These are phyloP conservation scores for Pseudoperonospora humuli DNA, from an alignment of 352 stramenopile genomes.

Conservation along the genomic window DNA sequence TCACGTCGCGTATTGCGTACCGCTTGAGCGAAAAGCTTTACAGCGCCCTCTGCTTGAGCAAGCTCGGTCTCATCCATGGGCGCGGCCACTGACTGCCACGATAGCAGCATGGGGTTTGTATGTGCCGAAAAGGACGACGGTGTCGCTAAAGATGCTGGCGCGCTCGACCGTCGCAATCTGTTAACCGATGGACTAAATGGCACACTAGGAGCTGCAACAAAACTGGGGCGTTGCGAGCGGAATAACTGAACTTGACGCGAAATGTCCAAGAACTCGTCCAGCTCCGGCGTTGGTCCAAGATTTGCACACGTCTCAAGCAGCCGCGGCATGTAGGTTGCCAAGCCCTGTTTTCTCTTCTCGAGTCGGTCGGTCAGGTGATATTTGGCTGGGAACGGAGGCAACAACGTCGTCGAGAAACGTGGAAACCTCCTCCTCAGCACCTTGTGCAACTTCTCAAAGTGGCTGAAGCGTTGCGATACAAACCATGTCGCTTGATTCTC, in stretches of 20 bases:
- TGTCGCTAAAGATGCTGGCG: conserved; percentile 7
- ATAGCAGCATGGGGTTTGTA: conserved; percentile 5
- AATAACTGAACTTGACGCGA: conserved; percentile 30
- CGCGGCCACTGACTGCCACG: conserved; percentile 9
- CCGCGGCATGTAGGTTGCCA: conserved; percentile 24
- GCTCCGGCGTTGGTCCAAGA: conserved; percentile 21
- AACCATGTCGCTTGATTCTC: conserved; percentile 24
- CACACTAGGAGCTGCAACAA: conserved; percentile 8
- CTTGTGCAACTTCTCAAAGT: conserved; percentile 36
- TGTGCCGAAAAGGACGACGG: conserved; percentile 18
- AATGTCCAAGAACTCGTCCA: conserved; percentile 36
- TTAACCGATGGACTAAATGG: conserved; percentile 2
- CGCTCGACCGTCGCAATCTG: neutral
- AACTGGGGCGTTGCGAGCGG: conserved; percentile 10
- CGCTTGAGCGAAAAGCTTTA: conserved; percentile 20
- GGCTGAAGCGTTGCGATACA: conserved; percentile 38
- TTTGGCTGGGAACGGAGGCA: conserved; percentile 36
- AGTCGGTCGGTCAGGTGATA: conserved; percentile 27
- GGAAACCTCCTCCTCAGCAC: conserved; percentile 20
- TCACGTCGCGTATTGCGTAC: conserved; percentile 25
- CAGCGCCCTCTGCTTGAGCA: conserved; percentile 25
- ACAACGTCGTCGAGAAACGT: conserved; percentile 7
- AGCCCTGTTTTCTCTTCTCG: conserved; percentile 29
- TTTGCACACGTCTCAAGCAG: conserved; percentile 31
- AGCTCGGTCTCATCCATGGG: conserved; percentile 35